Percentiles rank a stretch among this genome's conserved stretches.
Evolutionary conservation across 148 eudicot genomes (phyloP).

Genomic region (Pharnaceum exiguum): DNA sequence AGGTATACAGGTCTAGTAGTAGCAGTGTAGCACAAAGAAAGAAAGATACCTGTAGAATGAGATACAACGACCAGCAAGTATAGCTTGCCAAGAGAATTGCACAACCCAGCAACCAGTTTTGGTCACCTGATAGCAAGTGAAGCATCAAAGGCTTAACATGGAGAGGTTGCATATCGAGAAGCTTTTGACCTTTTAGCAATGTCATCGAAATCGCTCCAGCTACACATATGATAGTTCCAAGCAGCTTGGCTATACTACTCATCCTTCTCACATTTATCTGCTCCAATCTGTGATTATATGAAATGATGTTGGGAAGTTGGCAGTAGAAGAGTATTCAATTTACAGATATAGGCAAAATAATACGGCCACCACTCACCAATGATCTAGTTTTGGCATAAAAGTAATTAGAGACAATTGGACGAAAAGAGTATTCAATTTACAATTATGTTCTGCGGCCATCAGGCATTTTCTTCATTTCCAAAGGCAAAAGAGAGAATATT

Average conservation of each 20-base stretch:
- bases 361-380: no score
- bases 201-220: conserved; percentile 51
- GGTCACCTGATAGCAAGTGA: conserved; percentile 11
- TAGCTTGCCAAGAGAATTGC: conserved; percentile 38
- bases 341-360: no score
- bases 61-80: conserved; percentile 54
- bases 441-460: no score
- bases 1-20: no score
- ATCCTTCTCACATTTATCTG: conserved; percentile 34
- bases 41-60: conserved; percentile 49
- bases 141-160: no score
- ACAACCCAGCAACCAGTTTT: conserved; percentile 53
- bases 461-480: no score
- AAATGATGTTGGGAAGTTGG: no score
- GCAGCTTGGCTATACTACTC: conserved; percentile 48
- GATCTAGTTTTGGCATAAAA: no score
- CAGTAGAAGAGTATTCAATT: no score
- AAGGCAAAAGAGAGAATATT: no score
- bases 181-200: conserved; percentile 49
- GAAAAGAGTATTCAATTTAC: no score
- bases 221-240: conserved; percentile 50
- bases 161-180: conserved; percentile 31
- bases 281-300: conserved; percentile 58
- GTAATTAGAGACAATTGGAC: no score
- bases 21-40: neutral